Evolutionary conservation across 1,284 basidiomycete genomes (phyloP).

Genomic region (Rhodotorula mucilaginosa): DNA sequence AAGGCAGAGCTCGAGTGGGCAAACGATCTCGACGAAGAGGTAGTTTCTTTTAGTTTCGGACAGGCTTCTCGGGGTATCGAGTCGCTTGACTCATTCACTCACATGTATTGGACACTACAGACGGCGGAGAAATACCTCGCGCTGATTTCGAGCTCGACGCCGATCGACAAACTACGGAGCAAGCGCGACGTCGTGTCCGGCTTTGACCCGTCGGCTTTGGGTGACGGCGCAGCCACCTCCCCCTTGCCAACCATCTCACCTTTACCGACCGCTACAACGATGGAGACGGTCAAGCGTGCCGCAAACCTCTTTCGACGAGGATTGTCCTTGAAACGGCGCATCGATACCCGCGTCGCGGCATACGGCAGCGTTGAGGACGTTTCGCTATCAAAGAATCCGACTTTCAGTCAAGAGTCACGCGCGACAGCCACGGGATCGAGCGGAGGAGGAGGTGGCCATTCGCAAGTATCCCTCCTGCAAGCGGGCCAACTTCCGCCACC

Average conservation of each 20-base stretch:
- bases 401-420: neutral
- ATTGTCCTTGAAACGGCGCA: constrained; percentile 13
- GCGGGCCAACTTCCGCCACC: neutral
- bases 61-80: accelerated
- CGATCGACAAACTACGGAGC: neutral
- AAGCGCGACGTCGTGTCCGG: neutral
- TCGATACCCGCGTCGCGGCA: constrained; percentile 27
- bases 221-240: neutral
- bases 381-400: constrained; percentile 10
- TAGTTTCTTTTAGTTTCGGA: neutral
- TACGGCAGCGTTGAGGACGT: constrained; percentile 14
- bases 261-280: neutral
- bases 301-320: constrained; percentile 8
- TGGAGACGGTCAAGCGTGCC: neutral
- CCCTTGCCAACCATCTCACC: too few relatives aligned
- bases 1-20: constrained; percentile 18
- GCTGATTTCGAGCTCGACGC: constrained; percentile 11
- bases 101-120: neutral
- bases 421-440: neutral
- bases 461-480: too few relatives aligned
- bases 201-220: constrained; percentile 18
- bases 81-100: neutral
- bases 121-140: constrained; percentile 19
- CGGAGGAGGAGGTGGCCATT: too few relatives aligned
- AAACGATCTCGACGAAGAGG: constrained; percentile 19